Percentiles rank a stretch among this genome's conserved stretches.
phyloP scores from a whole-genome alignment of 306 rosid species.

The Sesbania bispinosa region DNA sequence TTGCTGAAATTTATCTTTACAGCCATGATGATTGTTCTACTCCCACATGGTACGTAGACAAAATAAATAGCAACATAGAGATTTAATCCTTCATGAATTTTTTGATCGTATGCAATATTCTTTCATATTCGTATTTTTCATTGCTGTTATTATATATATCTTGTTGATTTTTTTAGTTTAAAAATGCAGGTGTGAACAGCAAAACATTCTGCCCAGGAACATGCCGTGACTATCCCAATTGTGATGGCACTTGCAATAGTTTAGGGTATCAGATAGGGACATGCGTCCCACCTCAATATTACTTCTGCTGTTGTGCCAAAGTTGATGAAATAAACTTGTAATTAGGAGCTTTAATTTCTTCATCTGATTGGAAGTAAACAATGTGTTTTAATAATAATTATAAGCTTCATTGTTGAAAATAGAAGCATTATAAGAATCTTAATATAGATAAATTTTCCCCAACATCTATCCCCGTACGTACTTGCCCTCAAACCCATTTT shows the following conservation, averaged over 20 bases:
- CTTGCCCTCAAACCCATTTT: too few species aligned
- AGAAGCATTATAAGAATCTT: too few species aligned
- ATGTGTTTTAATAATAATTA: too few species aligned
- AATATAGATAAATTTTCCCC: too few species aligned
- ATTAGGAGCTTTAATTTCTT: neutral
- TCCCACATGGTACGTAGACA: neutral
- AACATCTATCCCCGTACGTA: too few species aligned
- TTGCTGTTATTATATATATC: too few species aligned
- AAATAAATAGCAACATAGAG: too few species aligned
- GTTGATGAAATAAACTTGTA: neutral
- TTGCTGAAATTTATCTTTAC: neutral
- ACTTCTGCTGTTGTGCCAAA: constrained; percentile 6
- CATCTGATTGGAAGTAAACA: neutral
- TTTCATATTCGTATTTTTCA: too few species aligned
- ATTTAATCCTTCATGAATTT: too few species aligned
- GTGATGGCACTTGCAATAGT: neutral
- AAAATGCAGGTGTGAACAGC: neutral
- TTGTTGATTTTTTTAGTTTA: too few species aligned
- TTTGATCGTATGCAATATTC: too few species aligned
- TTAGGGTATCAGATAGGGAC: neutral
- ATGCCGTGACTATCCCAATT: neutral
- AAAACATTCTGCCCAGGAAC: neutral
- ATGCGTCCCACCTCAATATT: neutral
- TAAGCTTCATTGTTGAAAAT: too few species aligned
- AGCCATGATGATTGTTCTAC: neutral